These are phyloP conservation scores for Microcyclospora pomicola DNA, from an alignment of 2,329 filamentous ascomycete species.

Conservation along the genomic window DNA sequence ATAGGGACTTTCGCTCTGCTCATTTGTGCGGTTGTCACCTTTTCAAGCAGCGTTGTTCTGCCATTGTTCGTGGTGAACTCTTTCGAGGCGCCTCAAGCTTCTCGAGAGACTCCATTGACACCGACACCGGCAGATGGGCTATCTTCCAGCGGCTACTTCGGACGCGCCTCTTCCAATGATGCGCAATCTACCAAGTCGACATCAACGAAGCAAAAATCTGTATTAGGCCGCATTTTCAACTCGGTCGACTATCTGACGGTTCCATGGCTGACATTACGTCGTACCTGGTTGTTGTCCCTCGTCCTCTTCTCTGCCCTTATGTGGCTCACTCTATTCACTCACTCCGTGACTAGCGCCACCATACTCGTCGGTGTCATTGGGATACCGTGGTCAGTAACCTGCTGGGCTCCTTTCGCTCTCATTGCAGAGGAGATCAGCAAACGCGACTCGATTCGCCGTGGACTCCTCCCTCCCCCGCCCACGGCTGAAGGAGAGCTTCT, in stretches of 20 bases:
- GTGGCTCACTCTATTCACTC: slow-evolving; percentile 70
- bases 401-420: slow-evolving; percentile 92
- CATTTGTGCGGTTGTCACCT: slow-evolving; percentile 73
- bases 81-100: slow-evolving; percentile 40
- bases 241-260: slow-evolving; percentile 38
- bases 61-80: slow-evolving; percentile 77
- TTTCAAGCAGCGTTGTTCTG: slow-evolving; percentile 66
- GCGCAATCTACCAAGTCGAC: not conserved
- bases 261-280: slow-evolving; percentile 70
- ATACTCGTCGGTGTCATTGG: slow-evolving; percentile 68
- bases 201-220: no score
- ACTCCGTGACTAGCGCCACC: slow-evolving; percentile 56
- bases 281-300: slow-evolving; percentile 74
- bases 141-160: not conserved
- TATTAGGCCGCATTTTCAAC: not conserved
- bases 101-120: slow-evolving; percentile 26
- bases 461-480: slow-evolving; percentile 28
- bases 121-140: slow-evolving; percentile 22
- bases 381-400: slow-evolving; percentile 80
- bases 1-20: slow-evolving; percentile 81
- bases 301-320: slow-evolving; percentile 72
- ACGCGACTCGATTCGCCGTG: slow-evolving; percentile 54
- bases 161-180: not conserved
- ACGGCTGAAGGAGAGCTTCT: slow-evolving; percentile 26
- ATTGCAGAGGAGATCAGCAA: slow-evolving; percentile 85